Conservation (phyloP, 352 stramenopile species). For the Pythium myriotylum region DNA sequence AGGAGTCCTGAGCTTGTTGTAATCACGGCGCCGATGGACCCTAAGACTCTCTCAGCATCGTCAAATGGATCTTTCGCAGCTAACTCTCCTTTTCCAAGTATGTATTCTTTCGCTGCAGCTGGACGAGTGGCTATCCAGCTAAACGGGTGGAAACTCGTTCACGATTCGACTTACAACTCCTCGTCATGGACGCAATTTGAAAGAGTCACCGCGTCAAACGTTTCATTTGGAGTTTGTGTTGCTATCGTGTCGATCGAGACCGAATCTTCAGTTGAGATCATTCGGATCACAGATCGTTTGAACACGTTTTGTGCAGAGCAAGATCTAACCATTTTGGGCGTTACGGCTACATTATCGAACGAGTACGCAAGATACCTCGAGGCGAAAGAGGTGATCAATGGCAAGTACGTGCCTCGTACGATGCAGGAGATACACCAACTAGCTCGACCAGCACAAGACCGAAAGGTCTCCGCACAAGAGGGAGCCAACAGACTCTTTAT, state of each 20-base stretch:
- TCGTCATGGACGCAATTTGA: slow-evolving; percentile 25
- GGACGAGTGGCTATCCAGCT: too few relatives aligned
- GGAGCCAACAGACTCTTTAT: slow-evolving; percentile 24
- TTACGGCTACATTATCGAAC: slow-evolving; percentile 12
- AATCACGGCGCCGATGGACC: too few relatives aligned
- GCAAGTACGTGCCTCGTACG: slow-evolving; percentile 9
- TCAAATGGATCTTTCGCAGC: too few relatives aligned
- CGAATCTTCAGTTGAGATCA: slow-evolving; percentile 4
- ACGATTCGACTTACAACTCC: background rate
- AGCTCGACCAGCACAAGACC: background rate
- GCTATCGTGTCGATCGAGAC: slow-evolving; percentile 1
- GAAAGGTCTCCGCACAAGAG: background rate
- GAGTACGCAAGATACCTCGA: slow-evolving; percentile 19
- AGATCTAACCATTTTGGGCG: slow-evolving; percentile 23
- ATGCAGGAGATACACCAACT: slow-evolving; percentile 16
- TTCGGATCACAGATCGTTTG: slow-evolving; percentile 4
- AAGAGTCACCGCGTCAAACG: background rate
- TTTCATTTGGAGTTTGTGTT: slow-evolving; percentile 8
- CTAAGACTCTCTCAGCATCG: too few relatives aligned
- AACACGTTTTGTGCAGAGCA: slow-evolving; percentile 19
- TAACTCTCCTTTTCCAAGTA: too few relatives aligned
- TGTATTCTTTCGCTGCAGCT: too few relatives aligned
- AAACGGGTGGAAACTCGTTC: slow-evolving; percentile 19
- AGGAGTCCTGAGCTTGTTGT: too few relatives aligned
- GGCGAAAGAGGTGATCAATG: slow-evolving; percentile 20